Base-by-base conservation (phyloP, 495 filamentous ascomycete genomes). In the Penicillium argentinense region DNA sequence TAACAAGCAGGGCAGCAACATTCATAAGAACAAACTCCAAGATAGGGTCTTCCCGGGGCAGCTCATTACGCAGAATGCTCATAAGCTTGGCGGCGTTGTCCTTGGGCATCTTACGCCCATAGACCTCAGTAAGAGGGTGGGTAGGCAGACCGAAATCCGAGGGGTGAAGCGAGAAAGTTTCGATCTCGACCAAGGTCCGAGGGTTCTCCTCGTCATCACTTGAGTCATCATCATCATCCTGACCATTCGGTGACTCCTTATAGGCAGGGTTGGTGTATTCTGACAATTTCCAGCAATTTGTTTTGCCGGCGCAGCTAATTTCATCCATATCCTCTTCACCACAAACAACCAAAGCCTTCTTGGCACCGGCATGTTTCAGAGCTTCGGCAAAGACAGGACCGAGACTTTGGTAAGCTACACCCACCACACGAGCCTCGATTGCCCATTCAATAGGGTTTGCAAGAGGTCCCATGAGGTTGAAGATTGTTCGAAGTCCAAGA, bases 301-400 rank as follows among this genome's bases (percentile, higher is more conserved):
- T 95, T 25, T 69, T 66, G 0, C 91, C 90, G 3, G 91, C 93
- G 55, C 89, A 95, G 51, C 84, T 89, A 45, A 99, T 83, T 69
- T 99, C 93, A 63, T 99, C 93, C 39, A 99, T 81, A 41, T 97
- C 88, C 67, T 97, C 93, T 48, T 85, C 84, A 23, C 95, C 93
- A 62, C 91, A 97, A 5, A 97, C 88, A 4, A 99, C 84, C 65
- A 99, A 75, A 2, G 86, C 91, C 62, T 95, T 96, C 52, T 73
- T 78, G 4, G 82, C 80, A 24, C 91, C 91, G n/a, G 77, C 77
- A 45, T 95, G 72, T 9, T 74, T 71, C 34, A 99, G 72, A 7
- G 93, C 90, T 46, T 93, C 87, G 2, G 85, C 90, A 63, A 97
- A 99, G 11, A 89, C 83, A 5, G 81, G 83, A 1, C 92, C 95